Evolutionary conservation across 2,329 filamentous ascomycete genomes (phyloP).

Genomic region (Neodidymelliopsis sp.): DNA sequence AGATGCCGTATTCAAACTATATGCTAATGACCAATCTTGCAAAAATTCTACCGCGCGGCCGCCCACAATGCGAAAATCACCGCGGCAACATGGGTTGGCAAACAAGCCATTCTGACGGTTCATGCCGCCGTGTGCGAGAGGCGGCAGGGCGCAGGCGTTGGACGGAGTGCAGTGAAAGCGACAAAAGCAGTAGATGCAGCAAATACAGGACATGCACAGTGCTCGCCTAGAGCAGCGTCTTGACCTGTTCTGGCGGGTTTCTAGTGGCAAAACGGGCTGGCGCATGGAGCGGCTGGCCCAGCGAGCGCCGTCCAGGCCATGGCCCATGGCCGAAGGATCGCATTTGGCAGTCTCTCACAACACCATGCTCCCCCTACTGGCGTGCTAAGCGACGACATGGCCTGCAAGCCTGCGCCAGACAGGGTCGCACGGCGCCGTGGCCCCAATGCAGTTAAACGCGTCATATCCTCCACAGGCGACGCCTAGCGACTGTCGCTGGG

Average conservation of each 20-base stretch:
- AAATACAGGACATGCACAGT: too few species aligned
- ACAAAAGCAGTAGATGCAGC: too few species aligned
- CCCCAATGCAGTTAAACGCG: constrained; percentile 1
- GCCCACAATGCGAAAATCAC: not conserved
- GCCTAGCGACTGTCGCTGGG: not conserved
- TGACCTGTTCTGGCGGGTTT: not conserved
- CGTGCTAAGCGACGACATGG: constrained; percentile 14
- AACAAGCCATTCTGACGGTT: too few species aligned
- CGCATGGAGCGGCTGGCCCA: constrained; percentile 6
- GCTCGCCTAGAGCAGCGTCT: not conserved
- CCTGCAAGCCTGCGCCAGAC: not conserved
- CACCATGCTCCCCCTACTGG: constrained; percentile 4
- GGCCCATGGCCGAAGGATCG: constrained; percentile 14
- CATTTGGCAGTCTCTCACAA: constrained; percentile 14
- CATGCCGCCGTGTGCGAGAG: too few species aligned
- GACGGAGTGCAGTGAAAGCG: too few species aligned
- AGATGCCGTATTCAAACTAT: not conserved
- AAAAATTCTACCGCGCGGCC: not conserved
- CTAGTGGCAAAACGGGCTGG: constrained; percentile 6
- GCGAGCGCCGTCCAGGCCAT: constrained; percentile 7
- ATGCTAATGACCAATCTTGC: not conserved
- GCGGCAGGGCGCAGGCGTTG: too few species aligned
- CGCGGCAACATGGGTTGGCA: not conserved
- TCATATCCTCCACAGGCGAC: not conserved
- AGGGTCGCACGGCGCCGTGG: constrained; percentile 14